Evolutionary conservation across 495 filamentous ascomycete genomes (phyloP).

Genomic region (Cercophora scortea): DNA sequence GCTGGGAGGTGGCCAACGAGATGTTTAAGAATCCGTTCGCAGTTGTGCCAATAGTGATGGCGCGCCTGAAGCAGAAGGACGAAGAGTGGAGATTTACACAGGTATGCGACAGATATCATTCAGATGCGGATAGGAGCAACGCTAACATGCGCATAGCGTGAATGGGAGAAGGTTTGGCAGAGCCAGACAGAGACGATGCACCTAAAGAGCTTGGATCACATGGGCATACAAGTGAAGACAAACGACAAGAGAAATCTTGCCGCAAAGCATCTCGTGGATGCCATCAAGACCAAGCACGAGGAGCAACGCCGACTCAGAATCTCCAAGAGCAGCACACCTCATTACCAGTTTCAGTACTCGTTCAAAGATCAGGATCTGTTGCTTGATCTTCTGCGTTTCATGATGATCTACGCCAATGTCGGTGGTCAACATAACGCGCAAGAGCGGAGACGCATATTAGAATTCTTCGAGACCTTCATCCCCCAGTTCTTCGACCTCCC

Average conservation of each 20-base stretch:
- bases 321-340: slow-evolving; percentile 49
- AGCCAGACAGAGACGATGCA: slow-evolving; percentile 86
- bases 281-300: slow-evolving; percentile 81
- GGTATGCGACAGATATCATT: too few species aligned
- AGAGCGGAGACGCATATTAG: slow-evolving; percentile 68
- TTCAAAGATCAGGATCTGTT: slow-evolving; percentile 75
- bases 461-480: slow-evolving; percentile 84
- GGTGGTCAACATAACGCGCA: slow-evolving; percentile 55
- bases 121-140: too few species aligned
- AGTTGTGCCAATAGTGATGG: slow-evolving; percentile 79
- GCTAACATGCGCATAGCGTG: slow-evolving; percentile 40
- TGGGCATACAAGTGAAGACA: slow-evolving; percentile 75
- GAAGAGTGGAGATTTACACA: slow-evolving; percentile 93
- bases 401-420: slow-evolving; percentile 66
- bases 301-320: slow-evolving; percentile 64
- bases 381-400: slow-evolving; percentile 69
- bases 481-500: slow-evolving; percentile 83
- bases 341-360: slow-evolving; percentile 64
- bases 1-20: slow-evolving; percentile 70
- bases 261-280: slow-evolving; percentile 73
- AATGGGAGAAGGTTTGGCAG: slow-evolving; percentile 99
- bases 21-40: slow-evolving; percentile 74
- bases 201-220: slow-evolving; percentile 92
- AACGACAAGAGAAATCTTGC: slow-evolving; percentile 85
- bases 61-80: slow-evolving; percentile 82